These are phyloP conservation scores for Penicillium arizonense DNA, from an alignment of 495 filamentous ascomycete species.

Conservation along the genomic window DNA sequence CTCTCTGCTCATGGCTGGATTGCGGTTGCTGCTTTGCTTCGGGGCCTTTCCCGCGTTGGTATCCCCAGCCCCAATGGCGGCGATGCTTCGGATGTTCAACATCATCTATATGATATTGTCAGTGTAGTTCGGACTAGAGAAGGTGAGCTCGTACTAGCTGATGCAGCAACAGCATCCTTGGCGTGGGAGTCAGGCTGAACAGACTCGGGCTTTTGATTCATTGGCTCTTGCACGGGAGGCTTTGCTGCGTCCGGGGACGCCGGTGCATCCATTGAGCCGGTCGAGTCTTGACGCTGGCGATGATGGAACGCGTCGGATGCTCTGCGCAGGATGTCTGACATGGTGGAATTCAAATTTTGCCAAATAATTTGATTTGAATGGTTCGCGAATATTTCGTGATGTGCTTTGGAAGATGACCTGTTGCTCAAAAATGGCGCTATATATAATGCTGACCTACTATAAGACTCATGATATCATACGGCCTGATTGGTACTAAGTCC, in stretches of 20 bases:
- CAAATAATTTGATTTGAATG: background rate
- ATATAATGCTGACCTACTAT: background rate
- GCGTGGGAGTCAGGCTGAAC: slow-evolving; percentile 8
- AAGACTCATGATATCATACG: slow-evolving; percentile 3
- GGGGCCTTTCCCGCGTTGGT: background rate
- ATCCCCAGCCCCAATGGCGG: slow-evolving; percentile 12
- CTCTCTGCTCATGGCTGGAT: background rate
- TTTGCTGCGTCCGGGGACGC: background rate
- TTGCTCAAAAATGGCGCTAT: background rate
- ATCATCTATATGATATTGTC: background rate
- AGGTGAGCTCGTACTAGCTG: slow-evolving; percentile 2
- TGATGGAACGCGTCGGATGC: slow-evolving; percentile 9
- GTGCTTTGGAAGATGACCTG: background rate
- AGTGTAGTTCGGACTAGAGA: background rate
- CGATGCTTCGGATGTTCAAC: slow-evolving; percentile 1
- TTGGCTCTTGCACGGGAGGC: slow-evolving; percentile 2
- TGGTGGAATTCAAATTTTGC: background rate
- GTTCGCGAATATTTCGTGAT: background rate
- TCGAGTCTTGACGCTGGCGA: slow-evolving; percentile 9
- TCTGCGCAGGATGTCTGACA: slow-evolving; percentile 11
- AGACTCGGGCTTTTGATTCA: slow-evolving; percentile 2
- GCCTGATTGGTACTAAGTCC: background rate
- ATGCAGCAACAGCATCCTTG: slow-evolving; percentile 2
- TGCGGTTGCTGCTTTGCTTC: slow-evolving; percentile 4
- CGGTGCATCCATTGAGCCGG: slow-evolving; percentile 6